These are phyloP conservation scores for Acmispon strigosus DNA, from an alignment of 306 rosid genomes.

Conservation along the genomic window DNA sequence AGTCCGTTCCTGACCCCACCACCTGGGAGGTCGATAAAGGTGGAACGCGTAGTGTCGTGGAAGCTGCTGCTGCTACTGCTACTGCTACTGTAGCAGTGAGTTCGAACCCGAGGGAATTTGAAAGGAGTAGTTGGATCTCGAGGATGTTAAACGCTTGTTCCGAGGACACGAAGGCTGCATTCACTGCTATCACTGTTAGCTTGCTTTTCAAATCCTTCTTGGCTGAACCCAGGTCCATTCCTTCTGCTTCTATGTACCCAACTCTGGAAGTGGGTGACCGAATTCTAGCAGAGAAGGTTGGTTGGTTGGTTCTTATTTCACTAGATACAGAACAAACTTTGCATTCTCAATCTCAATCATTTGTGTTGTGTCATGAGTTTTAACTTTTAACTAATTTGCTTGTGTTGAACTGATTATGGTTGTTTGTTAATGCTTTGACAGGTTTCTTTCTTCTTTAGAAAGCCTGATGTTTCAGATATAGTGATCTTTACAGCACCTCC, in stretches of 20 bases:
- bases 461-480: conserved; percentile 87
- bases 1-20: conserved; percentile 38
- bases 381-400: not conserved
- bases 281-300: conserved; percentile 88
- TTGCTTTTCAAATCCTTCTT: conserved; percentile 61
- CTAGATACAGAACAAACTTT: not conserved
- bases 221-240: conserved; percentile 93
- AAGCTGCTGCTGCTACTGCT: not conserved
- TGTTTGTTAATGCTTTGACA: conserved; percentile 27
- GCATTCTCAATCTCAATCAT: not conserved
- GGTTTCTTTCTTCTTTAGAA: conserved; percentile 82
- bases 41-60: conserved; percentile 27
- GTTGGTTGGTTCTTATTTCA: conserved; percentile 22
- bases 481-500: conserved; percentile 88
- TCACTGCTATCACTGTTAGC: conserved; percentile 73
- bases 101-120: conserved; percentile 19
- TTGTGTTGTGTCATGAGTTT: not conserved
- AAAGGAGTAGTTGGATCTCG: conserved; percentile 56
- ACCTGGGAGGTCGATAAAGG: conserved; percentile 51
- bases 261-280: conserved; percentile 93
- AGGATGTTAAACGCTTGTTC: conserved; percentile 53
- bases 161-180: conserved; percentile 74
- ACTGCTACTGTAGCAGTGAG: not conserved
- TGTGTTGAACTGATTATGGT: not conserved
- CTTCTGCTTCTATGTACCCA: conserved; percentile 88